Evolutionary conservation across 2,329 filamentous ascomycete genomes (phyloP), one percentile per base, ranked within the genome.

Genomic region (Claviceps fusiformis): DNA sequence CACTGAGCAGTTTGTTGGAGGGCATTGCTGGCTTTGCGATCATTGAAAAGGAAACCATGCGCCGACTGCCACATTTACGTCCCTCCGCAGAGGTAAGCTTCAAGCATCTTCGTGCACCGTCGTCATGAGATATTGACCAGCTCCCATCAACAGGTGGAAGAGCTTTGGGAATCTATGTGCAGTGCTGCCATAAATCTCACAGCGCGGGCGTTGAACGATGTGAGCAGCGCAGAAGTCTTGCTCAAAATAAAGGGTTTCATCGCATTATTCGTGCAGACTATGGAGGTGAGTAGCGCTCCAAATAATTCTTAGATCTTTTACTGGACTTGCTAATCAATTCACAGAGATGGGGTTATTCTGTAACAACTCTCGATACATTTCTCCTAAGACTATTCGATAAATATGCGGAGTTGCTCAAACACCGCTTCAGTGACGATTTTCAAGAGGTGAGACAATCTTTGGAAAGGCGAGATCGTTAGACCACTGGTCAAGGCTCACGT

Each of bases 141-240:
- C 17, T 33, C 9, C 45, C 7, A 24, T 15, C n/a, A 19, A 29
- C 58, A 91, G 87, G 83, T 96, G n/a, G 93, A 98, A 65, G 93
- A 97, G 70, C 75, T 98, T 2, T 98, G 93, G 93, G 92, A 97
- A 64, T 96, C 91, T 0, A 93, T 97, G 88, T 97, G 92, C 65
- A 88, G 91, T 64, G 84, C 86, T 48, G 86, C 89, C 0, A 89
- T 97, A 61, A 80, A 78, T 9, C 75, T 97, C 50, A 95, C 95
- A 59, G 84, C 85, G 0, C 88, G 85, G 61, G 86, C 89, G 0
- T 74, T 98, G 5, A 79, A 81, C 52, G 82, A 84, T 45, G 82
- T 98, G n/a, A 83, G 83, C 56, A 93, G 95, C 66, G 90, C 93
- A 13, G 91, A 97, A 66, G 81, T 87, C 33, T 74, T 98, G 41